phyloP scores from a whole-genome alignment of 139 green algal genomes.

The Picochlorum sp. region DNA sequence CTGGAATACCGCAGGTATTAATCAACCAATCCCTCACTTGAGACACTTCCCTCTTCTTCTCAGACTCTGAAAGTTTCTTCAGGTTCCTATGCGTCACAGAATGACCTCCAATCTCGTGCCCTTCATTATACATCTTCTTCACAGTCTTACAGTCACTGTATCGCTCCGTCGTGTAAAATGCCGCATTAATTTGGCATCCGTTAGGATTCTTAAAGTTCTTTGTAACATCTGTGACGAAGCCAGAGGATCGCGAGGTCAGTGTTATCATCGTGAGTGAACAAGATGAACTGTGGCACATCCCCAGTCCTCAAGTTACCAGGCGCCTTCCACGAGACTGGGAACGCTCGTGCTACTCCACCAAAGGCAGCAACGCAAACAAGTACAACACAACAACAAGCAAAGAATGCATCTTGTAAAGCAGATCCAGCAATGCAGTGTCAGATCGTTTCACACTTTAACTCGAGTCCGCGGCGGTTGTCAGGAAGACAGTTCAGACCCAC shows the following conservation, averaged over 20 bases:
- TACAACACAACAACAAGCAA: neutral
- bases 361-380: neutral
- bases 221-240: slow-evolving; percentile 2
- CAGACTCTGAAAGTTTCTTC: neutral
- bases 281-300: slow-evolving; percentile 10
- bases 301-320: neutral
- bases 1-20: neutral
- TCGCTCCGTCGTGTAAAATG: slow-evolving; percentile 9
- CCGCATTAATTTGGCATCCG: slow-evolving; percentile 13
- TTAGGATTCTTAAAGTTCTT: slow-evolving; percentile 4
- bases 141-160: slow-evolving; percentile 6
- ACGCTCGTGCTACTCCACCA: too few relatives aligned
- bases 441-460: too few relatives aligned
- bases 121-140: slow-evolving; percentile 6
- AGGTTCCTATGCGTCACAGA: slow-evolving; percentile 10
- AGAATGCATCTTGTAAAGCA: neutral
- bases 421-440: too few relatives aligned
- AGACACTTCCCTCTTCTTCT: slow-evolving; percentile 7
- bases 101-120: slow-evolving; percentile 19
- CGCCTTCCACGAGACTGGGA: neutral
- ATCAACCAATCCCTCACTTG: slow-evolving; percentile 5
- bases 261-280: slow-evolving; percentile 13
- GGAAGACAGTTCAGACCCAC: too few relatives aligned
- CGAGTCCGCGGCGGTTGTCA: too few relatives aligned
- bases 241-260: neutral